Base-by-base conservation (phyloP, 2,329 filamentous ascomycete species). In the Neospermospora avenae region DNA sequence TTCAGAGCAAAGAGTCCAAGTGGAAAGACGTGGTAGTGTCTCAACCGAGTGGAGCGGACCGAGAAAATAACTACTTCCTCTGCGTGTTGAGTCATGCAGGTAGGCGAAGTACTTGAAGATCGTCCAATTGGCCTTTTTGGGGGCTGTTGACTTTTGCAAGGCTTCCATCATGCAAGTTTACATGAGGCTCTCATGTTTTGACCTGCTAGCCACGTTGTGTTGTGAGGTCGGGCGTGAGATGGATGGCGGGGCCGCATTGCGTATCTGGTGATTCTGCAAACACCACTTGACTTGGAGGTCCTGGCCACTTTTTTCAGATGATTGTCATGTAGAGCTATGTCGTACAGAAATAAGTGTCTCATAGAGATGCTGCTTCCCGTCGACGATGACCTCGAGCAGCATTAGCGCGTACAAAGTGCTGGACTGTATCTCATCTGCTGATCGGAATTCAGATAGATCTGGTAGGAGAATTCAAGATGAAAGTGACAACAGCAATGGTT, bases 281-380 rank as follows among this genome's bases (percentile, higher is more conserved):
- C 13, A 16, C 41, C 53, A 35, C 39, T 25, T 46, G 53, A 18
- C 16, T 16, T 55, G 14, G 41, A 45, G 34, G 34, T 7, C 18
- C 31, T 13, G 24, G 4, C 25, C 31, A 35, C 41, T 22, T 28
- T 55, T 54, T 18, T 48, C 51, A 42, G 39, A 55, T 37, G 22
- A 46, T 28, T 57, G 46, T 52, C 54, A 55, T 63, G 58, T 46
- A 60, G 57, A 31, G 28, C 28, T 31, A 31, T 31, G 31, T 34
- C 28, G 57, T 58, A 59, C 48, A 52, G n/a, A 39, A 31, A 57
- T 31, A 14, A 57, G 61, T 58, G 54, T 64, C 58, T 64, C 59
- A 53, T 53, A 24, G 4, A 57, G 54, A 63, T 69, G 68, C 63
- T 63, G 54, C 59, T 56, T 67, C 52, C 69, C 68, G 66, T 64